Conservation (phyloP, 2,329 filamentous ascomycete species). For the Rhexocercosporidium sp. region DNA sequence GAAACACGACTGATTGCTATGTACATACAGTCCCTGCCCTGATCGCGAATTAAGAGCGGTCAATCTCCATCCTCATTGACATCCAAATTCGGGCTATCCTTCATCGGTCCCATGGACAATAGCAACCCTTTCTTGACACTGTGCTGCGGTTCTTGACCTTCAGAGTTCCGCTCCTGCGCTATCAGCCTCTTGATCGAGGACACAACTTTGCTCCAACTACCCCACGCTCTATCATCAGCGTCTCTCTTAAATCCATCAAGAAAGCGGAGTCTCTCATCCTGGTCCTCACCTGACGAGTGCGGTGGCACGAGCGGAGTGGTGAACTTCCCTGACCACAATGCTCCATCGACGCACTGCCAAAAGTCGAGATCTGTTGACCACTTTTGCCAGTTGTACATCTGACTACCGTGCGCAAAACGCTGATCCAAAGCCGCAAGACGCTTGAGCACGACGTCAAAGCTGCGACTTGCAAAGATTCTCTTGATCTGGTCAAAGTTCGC, state of each 20-base stretch:
- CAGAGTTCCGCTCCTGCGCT: background rate
- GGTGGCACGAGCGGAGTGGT: constrained; percentile 13
- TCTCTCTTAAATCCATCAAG: constrained; percentile 18
- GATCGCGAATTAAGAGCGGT: constrained; percentile 8
- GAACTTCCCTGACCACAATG: constrained; percentile 24
- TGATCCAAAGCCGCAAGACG: background rate
- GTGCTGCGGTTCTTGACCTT: background rate
- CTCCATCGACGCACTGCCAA: constrained; percentile 21
- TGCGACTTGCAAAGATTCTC: background rate
- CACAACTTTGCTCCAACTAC: constrained; percentile 20
- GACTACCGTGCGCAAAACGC: background rate
- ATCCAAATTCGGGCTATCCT: constrained; percentile 11
- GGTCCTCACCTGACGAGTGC: constrained; percentile 19
- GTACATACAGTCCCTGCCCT: constrained; percentile 14
- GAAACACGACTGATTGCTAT: background rate
- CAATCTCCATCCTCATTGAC: constrained; percentile 11
- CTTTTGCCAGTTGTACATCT: background rate
- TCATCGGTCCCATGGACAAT: constrained; percentile 9
- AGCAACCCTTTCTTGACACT: constrained; percentile 15
- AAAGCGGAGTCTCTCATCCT: constrained; percentile 25
- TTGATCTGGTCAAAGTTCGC: background rate
- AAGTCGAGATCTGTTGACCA: constrained; percentile 27
- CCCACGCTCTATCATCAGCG: constrained; percentile 4
- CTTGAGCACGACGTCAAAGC: background rate
- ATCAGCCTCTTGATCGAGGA: constrained; percentile 23